phyloP scores from a whole-genome alignment of 805 yeast genomes.

The Naumovozyma castellii region DNA sequence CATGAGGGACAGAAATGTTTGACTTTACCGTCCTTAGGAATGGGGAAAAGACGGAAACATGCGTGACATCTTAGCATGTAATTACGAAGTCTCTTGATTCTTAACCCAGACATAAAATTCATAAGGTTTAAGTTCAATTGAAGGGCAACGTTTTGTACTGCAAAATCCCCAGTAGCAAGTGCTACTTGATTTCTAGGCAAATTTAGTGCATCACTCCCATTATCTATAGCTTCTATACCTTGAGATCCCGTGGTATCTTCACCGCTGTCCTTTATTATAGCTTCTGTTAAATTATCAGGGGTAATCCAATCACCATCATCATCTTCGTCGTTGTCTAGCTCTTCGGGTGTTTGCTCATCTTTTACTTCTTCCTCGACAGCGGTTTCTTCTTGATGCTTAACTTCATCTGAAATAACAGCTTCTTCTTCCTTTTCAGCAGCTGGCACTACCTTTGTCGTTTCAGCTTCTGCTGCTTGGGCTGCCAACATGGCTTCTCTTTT shows the following conservation, averaged over 20 bases:
- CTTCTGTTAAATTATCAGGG: conserved; percentile 68
- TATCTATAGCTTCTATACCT: conserved; percentile 31
- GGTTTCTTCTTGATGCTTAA: not conserved
- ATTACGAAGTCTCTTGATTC: conserved; percentile 75
- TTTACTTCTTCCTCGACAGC: conserved; percentile 2
- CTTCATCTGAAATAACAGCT: not conserved
- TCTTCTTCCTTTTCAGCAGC: conserved; percentile 1
- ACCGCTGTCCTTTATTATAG: conserved; percentile 57
- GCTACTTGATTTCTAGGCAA: conserved; percentile 57
- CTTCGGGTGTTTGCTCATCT: too few species aligned
- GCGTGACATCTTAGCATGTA: conserved; percentile 97
- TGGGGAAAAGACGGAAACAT: conserved; percentile 74
- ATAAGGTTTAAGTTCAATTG: conserved; percentile 83
- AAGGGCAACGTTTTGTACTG: conserved; percentile 89
- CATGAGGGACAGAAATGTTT: conserved; percentile 90
- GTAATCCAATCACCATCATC: conserved; percentile 94
- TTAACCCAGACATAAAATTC: conserved; percentile 75
- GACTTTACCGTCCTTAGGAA: conserved; percentile 65
- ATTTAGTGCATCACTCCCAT: conserved; percentile 17
- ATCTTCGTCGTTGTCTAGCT: too few species aligned
- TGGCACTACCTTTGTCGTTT: conserved; percentile 1
- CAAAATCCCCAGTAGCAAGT: conserved; percentile 90
- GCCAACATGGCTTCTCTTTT: conserved; percentile 39
- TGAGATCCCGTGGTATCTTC: conserved; percentile 37
- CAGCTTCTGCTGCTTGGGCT: conserved; percentile 4